Base-by-base conservation (phyloP, 2,329 filamentous ascomycete genomes). In the Aureobasidium sp. region DNA sequence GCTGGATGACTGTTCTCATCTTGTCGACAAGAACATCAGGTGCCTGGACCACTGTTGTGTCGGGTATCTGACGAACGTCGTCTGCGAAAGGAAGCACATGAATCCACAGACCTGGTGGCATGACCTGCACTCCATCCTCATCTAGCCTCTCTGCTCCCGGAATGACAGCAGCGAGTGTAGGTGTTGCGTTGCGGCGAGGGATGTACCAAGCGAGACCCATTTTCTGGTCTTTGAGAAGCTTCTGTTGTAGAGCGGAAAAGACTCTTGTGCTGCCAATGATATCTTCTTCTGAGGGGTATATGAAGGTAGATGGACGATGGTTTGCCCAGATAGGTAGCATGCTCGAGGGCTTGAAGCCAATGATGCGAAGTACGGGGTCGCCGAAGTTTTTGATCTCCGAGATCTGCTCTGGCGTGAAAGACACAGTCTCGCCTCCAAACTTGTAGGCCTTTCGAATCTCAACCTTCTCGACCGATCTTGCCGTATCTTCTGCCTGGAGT, bases 401-500 rank as follows among this genome's bases (percentile, higher is more conserved):
- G 62, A 93, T 84, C 71, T 99, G 93, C 35, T 96, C 91, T 0
- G 86, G 82, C 0, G 86, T 86, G 71, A 99, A 99, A 51, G 87
- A 82, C 49, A 99, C 84, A 50, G 90, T 90, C 65, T 95, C 90
- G 40, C 90, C 92, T 13, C 93, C 94, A 69, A 97, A 97, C 68
- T 94, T 96, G 78, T 94, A 99, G 0, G 93, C 94, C 73, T 94
- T 96, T 62, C 88, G 88, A 21, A 95, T 83, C 68, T 97, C 91
- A 3, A 76, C 76, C 66, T 92, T 92, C 64, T 95, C 87, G 0
- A 97, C 84, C 0, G 84, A 84, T 38, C 86, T 81, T 2, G 87
- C 83, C 19, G 85, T 91, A 66, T 95, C 90, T 63, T 90, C 88
- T 4, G 90, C 87, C 60, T 92, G 81, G 60, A 86, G 84, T 1